A percentile compares a stretch with the other conserved stretches of the same genome.
These are phyloP conservation scores for Trametes punicea DNA, from an alignment of 768 basidiomycete species.

Conservation along the genomic window DNA sequence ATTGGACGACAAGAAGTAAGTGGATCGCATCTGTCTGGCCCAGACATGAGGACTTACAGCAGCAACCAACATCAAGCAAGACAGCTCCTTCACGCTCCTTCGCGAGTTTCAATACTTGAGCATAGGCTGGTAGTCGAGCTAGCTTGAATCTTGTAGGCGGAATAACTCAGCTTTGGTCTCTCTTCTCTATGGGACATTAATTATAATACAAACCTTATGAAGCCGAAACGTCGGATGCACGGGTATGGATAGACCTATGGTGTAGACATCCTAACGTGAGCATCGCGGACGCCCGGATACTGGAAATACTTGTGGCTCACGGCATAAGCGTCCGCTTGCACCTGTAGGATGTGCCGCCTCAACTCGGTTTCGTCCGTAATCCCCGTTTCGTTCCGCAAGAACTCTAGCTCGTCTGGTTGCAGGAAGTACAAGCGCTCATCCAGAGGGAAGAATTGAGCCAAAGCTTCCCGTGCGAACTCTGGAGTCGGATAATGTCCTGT, in stretches of 20 bases:
- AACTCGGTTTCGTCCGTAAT: conserved; percentile 27
- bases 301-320: conserved; percentile 7
- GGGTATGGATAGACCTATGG: conserved; percentile 23
- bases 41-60: conserved; percentile 2
- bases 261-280: neutral
- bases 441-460: neutral
- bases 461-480: neutral
- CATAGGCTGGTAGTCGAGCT: conserved; percentile 16
- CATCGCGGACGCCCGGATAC: neutral
- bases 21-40: neutral
- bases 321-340: conserved; percentile 27
- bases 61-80: conserved; percentile 16
- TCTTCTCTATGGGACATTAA: too few relatives aligned
- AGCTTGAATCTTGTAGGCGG: neutral
- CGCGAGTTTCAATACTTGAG: neutral
- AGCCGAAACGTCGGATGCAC: conserved; percentile 24
- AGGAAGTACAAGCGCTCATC: neutral
- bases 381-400: conserved; percentile 25
- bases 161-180: too few relatives aligned
- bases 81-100: conserved; percentile 6
- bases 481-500: neutral
- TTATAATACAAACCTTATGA: conserved; percentile 10
- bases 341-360: conserved; percentile 27
- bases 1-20: too few relatives aligned
- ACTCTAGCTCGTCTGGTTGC: conserved; percentile 15